These are phyloP conservation scores for Metarhizium anisopliae DNA, from an alignment of 2,329 filamentous ascomycete genomes.

Conservation along the genomic window DNA sequence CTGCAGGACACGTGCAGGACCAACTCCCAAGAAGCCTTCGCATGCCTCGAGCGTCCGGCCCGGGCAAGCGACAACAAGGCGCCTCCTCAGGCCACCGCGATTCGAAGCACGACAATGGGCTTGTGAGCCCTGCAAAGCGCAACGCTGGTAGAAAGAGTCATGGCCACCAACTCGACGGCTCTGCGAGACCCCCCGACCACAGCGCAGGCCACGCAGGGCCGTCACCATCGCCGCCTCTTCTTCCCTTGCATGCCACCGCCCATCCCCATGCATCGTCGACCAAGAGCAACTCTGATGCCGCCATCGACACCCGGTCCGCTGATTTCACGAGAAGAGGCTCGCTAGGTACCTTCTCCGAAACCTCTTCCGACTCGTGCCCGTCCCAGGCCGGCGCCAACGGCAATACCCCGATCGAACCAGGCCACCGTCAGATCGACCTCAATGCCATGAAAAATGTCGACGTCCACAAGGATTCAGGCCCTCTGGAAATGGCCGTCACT, in stretches of 20 bases:
- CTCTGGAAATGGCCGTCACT: constrained; percentile 70
- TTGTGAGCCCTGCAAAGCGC: constrained; percentile 51
- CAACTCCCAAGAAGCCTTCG: constrained; percentile 18
- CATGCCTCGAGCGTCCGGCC: constrained; percentile 54
- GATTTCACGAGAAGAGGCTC: constrained; percentile 36
- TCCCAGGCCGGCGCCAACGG: constrained; percentile 27
- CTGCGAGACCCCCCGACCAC: constrained; percentile 25
- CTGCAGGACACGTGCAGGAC: background rate
- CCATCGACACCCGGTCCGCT: constrained; percentile 30
- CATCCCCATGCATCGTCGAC: constrained; percentile 24
- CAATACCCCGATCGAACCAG: constrained; percentile 32
- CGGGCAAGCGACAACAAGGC: constrained; percentile 54
- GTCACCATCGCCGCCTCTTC: constrained; percentile 14
- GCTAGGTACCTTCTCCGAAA: constrained; percentile 44
- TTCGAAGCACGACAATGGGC: constrained; percentile 77
- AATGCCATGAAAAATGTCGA: constrained; percentile 59
- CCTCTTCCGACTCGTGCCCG: constrained; percentile 43
- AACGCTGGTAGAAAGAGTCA: constrained; percentile 35
- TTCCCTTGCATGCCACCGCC: constrained; percentile 12
- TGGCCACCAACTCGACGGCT: constrained; percentile 32
- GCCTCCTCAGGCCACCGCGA: constrained; percentile 56
- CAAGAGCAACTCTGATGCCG: constrained; percentile 15
- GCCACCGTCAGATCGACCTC: constrained; percentile 60
- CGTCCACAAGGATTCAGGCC: constrained; percentile 61
- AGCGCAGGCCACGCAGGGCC: constrained; percentile 21